A percentile compares a stretch with the other conserved stretches of the same genome.
Evolutionary conservation across 1,139 yeast species (phyloP).

Genomic region (Spathaspora sp.): DNA sequence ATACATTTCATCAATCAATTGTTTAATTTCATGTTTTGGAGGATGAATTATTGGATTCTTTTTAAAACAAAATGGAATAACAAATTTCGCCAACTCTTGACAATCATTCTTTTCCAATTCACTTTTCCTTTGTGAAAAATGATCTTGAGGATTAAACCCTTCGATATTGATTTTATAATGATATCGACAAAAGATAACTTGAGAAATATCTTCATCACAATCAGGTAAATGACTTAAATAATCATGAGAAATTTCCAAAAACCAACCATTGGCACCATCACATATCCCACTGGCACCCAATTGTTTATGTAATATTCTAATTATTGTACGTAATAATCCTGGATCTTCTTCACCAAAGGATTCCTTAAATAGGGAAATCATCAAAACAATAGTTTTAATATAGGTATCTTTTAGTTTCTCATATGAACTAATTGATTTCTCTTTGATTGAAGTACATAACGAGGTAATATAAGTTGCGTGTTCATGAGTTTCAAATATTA

Average conservation of each 20-base stretch:
- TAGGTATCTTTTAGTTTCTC: conserved; percentile 53
- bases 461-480: conserved; percentile 47
- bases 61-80: conserved; percentile 61
- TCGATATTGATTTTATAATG: conserved; percentile 65
- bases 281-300: conserved; percentile 72
- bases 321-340: conserved; percentile 5
- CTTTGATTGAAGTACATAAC: conserved; percentile 27
- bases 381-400: conserved; percentile 11
- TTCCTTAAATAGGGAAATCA: conserved; percentile 9
- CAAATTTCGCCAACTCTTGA: conserved; percentile 53
- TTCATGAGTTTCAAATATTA: conserved; percentile 47
- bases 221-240: conserved; percentile 44
- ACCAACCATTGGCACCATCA: conserved; percentile 59
- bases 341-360: conserved; percentile 1
- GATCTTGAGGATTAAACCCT: conserved; percentile 61
- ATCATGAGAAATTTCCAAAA: conserved; percentile 60
- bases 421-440: conserved; percentile 30
- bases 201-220: conserved; percentile 61
- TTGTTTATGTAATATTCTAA: conserved; percentile 57
- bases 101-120: conserved; percentile 47
- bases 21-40: conserved; percentile 69
- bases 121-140: conserved; percentile 51
- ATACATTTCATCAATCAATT: conserved; percentile 67
- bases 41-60: conserved; percentile 58
- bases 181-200: conserved; percentile 74